phyloP scores from a whole-genome alignment of 768 basidiomycete species.

The Amanita subjunquillea region DNA sequence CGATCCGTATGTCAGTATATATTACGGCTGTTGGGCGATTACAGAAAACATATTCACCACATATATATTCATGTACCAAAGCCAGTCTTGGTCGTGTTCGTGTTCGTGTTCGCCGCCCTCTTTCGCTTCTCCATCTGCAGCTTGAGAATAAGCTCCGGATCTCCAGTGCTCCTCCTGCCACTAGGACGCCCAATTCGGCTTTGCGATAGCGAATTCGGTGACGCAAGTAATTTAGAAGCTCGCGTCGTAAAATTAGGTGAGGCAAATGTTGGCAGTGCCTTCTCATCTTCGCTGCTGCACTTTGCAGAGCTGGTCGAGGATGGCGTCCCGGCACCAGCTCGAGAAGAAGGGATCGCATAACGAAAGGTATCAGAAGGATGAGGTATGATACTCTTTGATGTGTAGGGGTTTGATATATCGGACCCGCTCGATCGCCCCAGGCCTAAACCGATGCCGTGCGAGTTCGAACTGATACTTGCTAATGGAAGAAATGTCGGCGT shows the following conservation, averaged over 20 bases:
- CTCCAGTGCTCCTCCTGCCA: slow-evolving; percentile 21
- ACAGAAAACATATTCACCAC: not conserved
- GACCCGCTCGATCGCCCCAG: slow-evolving; percentile 42
- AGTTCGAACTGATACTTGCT: slow-evolving; percentile 41
- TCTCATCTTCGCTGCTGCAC: slow-evolving; percentile 5
- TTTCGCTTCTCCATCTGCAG: slow-evolving; percentile 7
- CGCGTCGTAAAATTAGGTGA: not conserved
- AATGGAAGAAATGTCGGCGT: slow-evolving; percentile 75
- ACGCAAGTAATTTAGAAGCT: slow-evolving; percentile 10
- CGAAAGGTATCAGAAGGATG: slow-evolving; percentile 1
- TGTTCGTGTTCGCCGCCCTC: slow-evolving; percentile 2
- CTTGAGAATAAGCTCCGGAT: slow-evolving; percentile 8
- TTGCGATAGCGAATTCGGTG: slow-evolving; percentile 21
- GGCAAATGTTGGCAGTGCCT: slow-evolving; percentile 2
- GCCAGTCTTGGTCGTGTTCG: slow-evolving; percentile 1
- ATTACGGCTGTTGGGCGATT: not conserved
- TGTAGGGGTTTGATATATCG: slow-evolving; percentile 16
- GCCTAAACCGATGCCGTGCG: slow-evolving; percentile 27
- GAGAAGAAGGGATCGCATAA: slow-evolving; percentile 14
- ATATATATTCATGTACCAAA: slow-evolving; percentile 1
- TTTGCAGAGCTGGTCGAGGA: slow-evolving; percentile 20
- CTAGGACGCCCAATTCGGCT: slow-evolving; percentile 36
- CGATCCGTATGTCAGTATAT: slow-evolving; percentile 4
- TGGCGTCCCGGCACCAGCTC: slow-evolving; percentile 30
- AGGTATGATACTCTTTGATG: slow-evolving; percentile 1